Conservation (phyloP, 441 rosid species). For the Croton setiger region DNA sequence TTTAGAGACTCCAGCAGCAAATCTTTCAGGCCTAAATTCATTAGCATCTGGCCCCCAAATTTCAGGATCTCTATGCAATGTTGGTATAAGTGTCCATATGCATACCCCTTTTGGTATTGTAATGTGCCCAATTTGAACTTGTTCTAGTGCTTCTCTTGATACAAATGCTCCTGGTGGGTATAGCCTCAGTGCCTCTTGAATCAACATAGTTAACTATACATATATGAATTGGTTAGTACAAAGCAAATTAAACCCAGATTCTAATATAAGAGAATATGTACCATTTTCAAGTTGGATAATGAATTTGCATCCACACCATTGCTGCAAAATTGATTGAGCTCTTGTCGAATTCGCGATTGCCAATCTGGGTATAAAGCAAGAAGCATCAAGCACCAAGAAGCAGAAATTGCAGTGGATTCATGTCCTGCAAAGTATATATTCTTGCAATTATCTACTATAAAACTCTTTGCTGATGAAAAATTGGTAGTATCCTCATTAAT, state of each 20-base stretch:
- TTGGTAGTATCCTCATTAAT: slow-evolving; percentile 28
- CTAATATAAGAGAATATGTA: no score
- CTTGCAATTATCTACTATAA: slow-evolving; percentile 22
- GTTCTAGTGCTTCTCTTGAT: slow-evolving; percentile 59
- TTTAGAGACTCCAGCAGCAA: slow-evolving; percentile 45
- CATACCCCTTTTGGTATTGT: slow-evolving; percentile 49
- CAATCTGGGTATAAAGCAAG: slow-evolving; percentile 20
- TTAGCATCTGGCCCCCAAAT: slow-evolving; percentile 59
- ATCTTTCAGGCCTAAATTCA: slow-evolving; percentile 68
- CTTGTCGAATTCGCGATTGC: slow-evolving; percentile 15
- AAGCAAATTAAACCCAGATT: no score
- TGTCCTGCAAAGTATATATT: slow-evolving; percentile 19
- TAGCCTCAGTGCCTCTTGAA: slow-evolving; percentile 15
- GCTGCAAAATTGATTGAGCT: slow-evolving; percentile 28
- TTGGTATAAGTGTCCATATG: slow-evolving; percentile 58
- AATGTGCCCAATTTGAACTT: slow-evolving; percentile 41
- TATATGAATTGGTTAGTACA: no score
- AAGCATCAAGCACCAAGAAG: slow-evolving; percentile 18
- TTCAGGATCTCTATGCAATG: slow-evolving; percentile 57
- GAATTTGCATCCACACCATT: slow-evolving; percentile 20
- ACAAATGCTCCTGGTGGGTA: slow-evolving; percentile 67
- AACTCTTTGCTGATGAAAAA: slow-evolving; percentile 14
- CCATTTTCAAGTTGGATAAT: slow-evolving; percentile 39
- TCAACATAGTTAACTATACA: slow-evolving; percentile 9
- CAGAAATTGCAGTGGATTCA: slow-evolving; percentile 19